Evolutionary conservation across 2,329 filamentous ascomycete genomes (phyloP).

Genomic region (Fusarium avenaceum): DNA sequence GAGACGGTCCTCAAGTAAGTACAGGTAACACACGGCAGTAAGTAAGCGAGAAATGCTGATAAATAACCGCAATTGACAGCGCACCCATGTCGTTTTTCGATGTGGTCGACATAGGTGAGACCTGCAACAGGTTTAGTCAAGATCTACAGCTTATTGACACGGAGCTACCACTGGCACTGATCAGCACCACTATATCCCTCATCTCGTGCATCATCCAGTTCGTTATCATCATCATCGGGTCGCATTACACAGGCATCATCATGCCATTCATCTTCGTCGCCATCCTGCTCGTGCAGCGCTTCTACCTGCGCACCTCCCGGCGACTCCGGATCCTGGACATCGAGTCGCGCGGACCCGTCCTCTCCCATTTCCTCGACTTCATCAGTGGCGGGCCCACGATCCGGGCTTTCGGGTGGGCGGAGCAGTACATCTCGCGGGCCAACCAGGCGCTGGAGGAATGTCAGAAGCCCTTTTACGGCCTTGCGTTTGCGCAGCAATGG

Average conservation of each 20-base stretch:
- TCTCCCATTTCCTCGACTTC: slow-evolving; percentile 63
- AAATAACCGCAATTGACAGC: slow-evolving; percentile 12
- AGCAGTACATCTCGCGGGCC: slow-evolving; percentile 51
- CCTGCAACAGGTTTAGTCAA: slow-evolving; percentile 57
- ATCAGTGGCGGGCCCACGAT: slow-evolving; percentile 62
- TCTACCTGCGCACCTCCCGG: slow-evolving; percentile 63
- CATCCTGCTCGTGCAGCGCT: slow-evolving; percentile 30
- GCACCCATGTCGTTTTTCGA: slow-evolving; percentile 54
- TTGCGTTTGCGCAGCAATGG: slow-evolving; percentile 46
- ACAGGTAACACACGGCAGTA: slow-evolving; percentile 7
- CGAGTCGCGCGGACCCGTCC: slow-evolving; percentile 63
- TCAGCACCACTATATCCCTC: slow-evolving; percentile 36
- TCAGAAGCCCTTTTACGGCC: slow-evolving; percentile 62
- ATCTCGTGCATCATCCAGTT: slow-evolving; percentile 38
- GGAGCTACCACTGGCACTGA: slow-evolving; percentile 49
- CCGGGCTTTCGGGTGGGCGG: slow-evolving; percentile 63
- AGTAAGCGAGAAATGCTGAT: slow-evolving; percentile 10
- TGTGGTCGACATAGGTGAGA: slow-evolving; percentile 53
- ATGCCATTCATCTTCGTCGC: slow-evolving; percentile 24
- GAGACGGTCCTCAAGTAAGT: slow-evolving; percentile 17
- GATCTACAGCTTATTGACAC: slow-evolving; percentile 56
- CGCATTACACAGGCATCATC: slow-evolving; percentile 35
- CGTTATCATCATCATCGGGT: slow-evolving; percentile 27
- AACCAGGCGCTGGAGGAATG: slow-evolving; percentile 56
- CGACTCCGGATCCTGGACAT: slow-evolving; percentile 66